Evolutionary conservation across 2,329 filamentous ascomycete genomes (phyloP), one percentile per base, ranked within the genome.

Genomic region (Drechslera avenae): DNA sequence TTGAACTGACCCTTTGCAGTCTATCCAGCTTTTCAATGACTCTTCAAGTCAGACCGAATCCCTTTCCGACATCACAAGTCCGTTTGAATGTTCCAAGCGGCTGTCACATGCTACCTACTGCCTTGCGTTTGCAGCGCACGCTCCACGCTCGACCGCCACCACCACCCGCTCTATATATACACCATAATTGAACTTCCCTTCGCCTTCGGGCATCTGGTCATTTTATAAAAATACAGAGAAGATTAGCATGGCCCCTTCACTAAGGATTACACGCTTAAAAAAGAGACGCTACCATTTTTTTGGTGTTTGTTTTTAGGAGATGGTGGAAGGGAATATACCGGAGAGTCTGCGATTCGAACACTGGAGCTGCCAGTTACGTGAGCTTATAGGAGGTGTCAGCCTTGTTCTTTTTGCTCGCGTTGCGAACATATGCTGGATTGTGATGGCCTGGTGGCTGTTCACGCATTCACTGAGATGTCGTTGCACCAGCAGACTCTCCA

Each of bases 251-350:
- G 77, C 76, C 76, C 83, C 83, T 85, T 82, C 83, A 85, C 89
- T 92, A 93, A 93, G 89, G 89, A 92, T 93, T 89, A 92, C 88
- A 91, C 66, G 66, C 68, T 57, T 50, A 60, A 62, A 62, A 67
- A 66, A 66, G 62, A 68, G 59, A 60, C 59, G 64, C 63, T 62
- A 66, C 64, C 59, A 66, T 67, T 68, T 66, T 66, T 64, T 60
- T 60, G 42, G 19, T 37, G 13, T 5, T 7, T 30, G 18, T 37
- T 47, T 34, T 14, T 10, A 8, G 2, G 21, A 8, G 21, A 2
- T 23, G 6, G 21, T n/a, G n/a, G n/a, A n/a, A n/a, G n/a, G n/a
- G n/a, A n/a, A n/a, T n/a, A 7, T 6, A 2, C 7, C 17, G 23
- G 12, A n/a, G 8, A 16, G 31, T 16, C 4, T 9, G 14, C 8